Evolutionary conservation across 129 eudicot species (phyloP).

Genomic region (Pseudognaphalium luteoalbum): DNA sequence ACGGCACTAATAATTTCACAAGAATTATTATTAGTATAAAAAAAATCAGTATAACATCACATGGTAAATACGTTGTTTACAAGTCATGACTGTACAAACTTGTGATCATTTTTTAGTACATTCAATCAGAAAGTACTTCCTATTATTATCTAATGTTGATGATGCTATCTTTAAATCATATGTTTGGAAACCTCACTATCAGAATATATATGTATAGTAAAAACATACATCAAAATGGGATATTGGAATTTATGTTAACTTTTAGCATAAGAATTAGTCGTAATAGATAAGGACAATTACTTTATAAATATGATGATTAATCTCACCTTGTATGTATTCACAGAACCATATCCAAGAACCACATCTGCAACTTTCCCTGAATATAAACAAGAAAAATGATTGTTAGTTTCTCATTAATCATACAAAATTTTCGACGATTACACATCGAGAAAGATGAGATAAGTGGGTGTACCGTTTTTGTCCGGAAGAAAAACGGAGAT

Average conservation of each 20-base stretch:
- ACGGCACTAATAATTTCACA: no score
- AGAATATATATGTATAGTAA: not conserved
- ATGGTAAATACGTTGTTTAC: no score
- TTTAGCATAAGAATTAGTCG: not conserved
- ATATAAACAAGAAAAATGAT: not conserved
- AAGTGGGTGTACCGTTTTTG: conserved; percentile 51
- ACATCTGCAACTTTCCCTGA: conserved; percentile 66
- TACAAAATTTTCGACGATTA: not conserved
- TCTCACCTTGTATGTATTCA: conserved; percentile 59
- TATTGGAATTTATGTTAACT: not conserved
- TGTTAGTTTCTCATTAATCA: not conserved
- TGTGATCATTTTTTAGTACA: not conserved
- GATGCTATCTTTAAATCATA: not conserved
- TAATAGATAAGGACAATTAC: no score
- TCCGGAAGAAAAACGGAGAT: conserved; percentile 74
- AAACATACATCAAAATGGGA: no score
- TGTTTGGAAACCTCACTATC: not conserved
- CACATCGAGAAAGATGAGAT: not conserved
- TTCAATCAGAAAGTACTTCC: not conserved
- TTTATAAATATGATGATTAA: not conserved
- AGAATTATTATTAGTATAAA: no score
- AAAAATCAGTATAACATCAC: no score
- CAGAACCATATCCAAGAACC: conserved; percentile 72
- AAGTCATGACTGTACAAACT: no score
- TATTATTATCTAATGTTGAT: conserved; percentile 1